These are phyloP conservation scores for Sporisorium scitamineum DNA, from an alignment of 1,284 basidiomycete species.

Conservation along the genomic window DNA sequence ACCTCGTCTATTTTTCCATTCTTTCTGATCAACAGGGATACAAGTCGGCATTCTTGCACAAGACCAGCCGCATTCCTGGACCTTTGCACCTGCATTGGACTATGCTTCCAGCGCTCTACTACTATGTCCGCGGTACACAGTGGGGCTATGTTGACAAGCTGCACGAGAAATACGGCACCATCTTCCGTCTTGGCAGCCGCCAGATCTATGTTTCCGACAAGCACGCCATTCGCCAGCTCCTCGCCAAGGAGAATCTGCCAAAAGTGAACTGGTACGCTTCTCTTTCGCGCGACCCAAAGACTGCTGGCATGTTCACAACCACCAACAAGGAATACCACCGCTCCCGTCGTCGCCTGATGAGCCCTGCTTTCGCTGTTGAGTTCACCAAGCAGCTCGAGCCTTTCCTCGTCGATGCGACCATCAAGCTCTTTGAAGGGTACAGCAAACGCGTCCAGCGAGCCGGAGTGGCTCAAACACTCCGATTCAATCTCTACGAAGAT, in stretches of 20 bases:
- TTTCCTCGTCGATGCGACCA: constrained; percentile 14
- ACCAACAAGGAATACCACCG: constrained; percentile 25
- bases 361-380: constrained; percentile 17
- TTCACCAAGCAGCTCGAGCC: constrained; percentile 16
- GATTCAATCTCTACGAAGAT: constrained; percentile 17
- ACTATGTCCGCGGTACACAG: constrained; percentile 15
- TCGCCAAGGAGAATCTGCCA: constrained; percentile 19
- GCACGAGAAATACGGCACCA: constrained; percentile 11
- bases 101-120: constrained; percentile 14
- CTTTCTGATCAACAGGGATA: constrained; percentile 1
- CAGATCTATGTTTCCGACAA: constrained; percentile 29
- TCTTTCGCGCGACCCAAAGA: constrained; percentile 18
- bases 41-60: constrained; percentile 12
- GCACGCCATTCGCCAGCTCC: constrained; percentile 13
- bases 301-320: constrained; percentile 23
- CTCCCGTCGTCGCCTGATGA: constrained; percentile 8
- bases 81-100: constrained; percentile 18
- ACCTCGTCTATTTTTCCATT: neutral
- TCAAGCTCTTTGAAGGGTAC: constrained; percentile 16
- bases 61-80: constrained; percentile 10
- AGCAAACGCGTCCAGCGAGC: neutral
- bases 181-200: constrained; percentile 15
- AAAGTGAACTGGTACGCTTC: constrained; percentile 23
- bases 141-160: constrained; percentile 20
- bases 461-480: neutral